Conservation (phyloP, 2,329 filamentous ascomycete genomes). For the Elsinoe batatas region DNA sequence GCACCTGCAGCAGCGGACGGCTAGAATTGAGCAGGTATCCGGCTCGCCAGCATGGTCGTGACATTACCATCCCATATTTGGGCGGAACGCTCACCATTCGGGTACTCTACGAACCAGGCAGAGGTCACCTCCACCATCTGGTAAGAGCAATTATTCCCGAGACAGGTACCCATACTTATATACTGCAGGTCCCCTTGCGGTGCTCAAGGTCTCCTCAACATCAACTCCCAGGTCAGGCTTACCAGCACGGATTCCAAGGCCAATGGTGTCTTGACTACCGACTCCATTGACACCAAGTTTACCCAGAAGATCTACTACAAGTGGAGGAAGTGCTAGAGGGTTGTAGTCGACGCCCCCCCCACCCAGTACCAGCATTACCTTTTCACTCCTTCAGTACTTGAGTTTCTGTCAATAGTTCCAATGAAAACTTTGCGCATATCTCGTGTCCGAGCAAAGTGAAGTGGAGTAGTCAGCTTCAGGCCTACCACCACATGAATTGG, state of each 20-base stretch:
- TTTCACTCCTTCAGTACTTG: not conserved
- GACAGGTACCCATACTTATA: not conserved
- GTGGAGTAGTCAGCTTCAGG: too few species aligned
- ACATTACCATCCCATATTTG: too few species aligned
- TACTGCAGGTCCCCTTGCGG: slow-evolving; percentile 17
- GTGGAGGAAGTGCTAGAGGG: slow-evolving; percentile 14
- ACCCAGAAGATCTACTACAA: slow-evolving; percentile 13
- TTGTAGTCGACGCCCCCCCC: not conserved
- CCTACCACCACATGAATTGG: too few species aligned
- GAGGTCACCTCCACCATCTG: slow-evolving; percentile 11
- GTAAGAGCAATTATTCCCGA: not conserved
- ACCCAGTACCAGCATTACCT: too few species aligned
- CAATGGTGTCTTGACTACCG: slow-evolving; percentile 13
- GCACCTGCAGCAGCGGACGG: too few species aligned
- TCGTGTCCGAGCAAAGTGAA: too few species aligned
- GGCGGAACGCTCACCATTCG: too few species aligned
- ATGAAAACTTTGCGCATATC: not conserved
- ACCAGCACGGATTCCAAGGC: slow-evolving; percentile 7
- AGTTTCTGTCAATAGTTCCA: not conserved
- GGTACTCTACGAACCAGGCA: not conserved
- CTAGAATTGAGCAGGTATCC: too few species aligned
- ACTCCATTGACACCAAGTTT: slow-evolving; percentile 14
- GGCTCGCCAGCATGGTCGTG: too few species aligned
- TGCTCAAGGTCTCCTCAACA: slow-evolving; percentile 16
- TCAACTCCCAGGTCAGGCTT: slow-evolving; percentile 11